Evolutionary conservation across 495 filamentous ascomycete species (phyloP).

Genomic region (Neurospora tetraspora): DNA sequence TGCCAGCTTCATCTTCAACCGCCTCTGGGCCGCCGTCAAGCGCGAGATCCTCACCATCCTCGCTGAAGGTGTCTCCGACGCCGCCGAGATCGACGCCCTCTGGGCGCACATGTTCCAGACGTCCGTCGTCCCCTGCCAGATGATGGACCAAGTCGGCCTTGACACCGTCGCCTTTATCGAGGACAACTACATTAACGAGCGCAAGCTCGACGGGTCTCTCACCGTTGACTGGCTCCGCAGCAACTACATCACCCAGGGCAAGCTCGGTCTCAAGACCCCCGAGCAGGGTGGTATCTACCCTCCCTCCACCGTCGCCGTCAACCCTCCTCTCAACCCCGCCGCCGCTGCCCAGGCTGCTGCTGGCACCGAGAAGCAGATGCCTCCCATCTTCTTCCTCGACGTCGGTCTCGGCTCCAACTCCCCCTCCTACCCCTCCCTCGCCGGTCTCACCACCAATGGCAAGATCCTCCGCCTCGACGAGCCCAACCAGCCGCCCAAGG

Average conservation of each 20-base stretch:
- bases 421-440: background rate
- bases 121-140: background rate
- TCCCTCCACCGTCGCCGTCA: background rate
- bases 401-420: conserved; percentile 9
- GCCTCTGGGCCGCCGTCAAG: conserved; percentile 48
- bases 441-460: background rate
- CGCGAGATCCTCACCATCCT: conserved; percentile 38
- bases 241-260: conserved; percentile 26
- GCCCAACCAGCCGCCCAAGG: background rate
- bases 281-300: conserved; percentile 2
- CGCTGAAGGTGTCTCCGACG: conserved; percentile 32
- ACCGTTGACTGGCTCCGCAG: conserved; percentile 25
- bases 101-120: conserved; percentile 23
- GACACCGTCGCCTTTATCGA: conserved; percentile 33
- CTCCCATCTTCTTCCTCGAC: conserved; percentile 7
- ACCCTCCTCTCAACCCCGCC: background rate
- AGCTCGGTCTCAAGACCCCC: conserved; percentile 11
- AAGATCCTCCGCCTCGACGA: conserved; percentile 6
- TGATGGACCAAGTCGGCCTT: conserved; percentile 24
- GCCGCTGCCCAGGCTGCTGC: background rate
- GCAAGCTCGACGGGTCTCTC: conserved; percentile 20
- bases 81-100: conserved; percentile 35
- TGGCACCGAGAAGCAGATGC: background rate
- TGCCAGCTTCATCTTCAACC: conserved; percentile 41
- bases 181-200: conserved; percentile 25